Percentiles rank a stretch among this genome's conserved stretches.
Evolutionary conservation across 2,329 filamentous ascomycete genomes (phyloP).

Genomic region (Coniochaeta sp.): DNA sequence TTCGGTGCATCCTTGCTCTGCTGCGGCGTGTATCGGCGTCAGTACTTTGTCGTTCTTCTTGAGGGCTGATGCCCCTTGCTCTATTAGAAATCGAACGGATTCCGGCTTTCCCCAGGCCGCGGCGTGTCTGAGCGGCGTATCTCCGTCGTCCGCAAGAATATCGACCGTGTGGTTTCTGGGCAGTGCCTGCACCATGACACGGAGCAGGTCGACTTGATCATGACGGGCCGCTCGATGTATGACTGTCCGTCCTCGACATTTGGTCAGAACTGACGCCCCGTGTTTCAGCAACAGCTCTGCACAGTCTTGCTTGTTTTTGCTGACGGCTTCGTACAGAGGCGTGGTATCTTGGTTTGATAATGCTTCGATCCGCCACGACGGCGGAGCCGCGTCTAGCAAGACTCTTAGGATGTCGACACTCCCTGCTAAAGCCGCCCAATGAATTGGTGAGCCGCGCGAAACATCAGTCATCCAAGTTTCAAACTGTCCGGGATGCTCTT

Average conservation of each 20-base stretch:
- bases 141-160: not conserved
- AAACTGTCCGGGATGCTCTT: not conserved
- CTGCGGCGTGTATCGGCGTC: not conserved
- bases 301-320: not conserved
- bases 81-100: not conserved
- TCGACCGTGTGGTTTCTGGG: not conserved
- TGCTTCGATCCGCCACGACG: not conserved
- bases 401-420: not conserved
- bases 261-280: not conserved
- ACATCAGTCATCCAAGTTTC: not conserved
- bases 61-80: not conserved
- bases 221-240: not conserved
- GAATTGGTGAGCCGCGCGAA: not conserved
- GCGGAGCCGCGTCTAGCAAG: not conserved
- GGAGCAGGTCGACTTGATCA: not conserved
- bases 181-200: not conserved
- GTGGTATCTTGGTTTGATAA: not conserved
- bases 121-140: not conserved
- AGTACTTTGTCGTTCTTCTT: not conserved
- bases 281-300: not conserved
- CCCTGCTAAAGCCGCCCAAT: not conserved
- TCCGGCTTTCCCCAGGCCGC: not conserved
- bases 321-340: not conserved
- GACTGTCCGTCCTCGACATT: not conserved
- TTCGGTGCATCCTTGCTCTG: not conserved